Evolutionary conservation across 495 filamentous ascomycete species (phyloP).

Genomic region (Tricharina praecox): DNA sequence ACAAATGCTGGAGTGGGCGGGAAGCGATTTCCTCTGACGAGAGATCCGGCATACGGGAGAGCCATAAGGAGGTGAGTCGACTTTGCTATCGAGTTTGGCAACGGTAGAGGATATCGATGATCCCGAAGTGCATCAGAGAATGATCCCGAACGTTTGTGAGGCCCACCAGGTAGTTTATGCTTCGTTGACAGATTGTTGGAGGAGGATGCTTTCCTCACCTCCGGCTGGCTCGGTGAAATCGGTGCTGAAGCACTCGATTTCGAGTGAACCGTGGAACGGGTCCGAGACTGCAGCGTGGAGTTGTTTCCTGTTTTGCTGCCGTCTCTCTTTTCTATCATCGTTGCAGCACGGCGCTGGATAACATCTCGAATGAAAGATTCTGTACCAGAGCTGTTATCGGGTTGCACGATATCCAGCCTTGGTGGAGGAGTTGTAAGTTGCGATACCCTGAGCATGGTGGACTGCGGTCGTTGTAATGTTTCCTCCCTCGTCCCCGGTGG

Average conservation of each 20-base stretch:
- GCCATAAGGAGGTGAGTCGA: slow-evolving; percentile 39
- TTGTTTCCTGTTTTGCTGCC: background rate
- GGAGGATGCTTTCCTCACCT: background rate
- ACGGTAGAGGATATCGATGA: slow-evolving; percentile 32
- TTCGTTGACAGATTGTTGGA: background rate
- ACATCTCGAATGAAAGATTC: slow-evolving; percentile 23
- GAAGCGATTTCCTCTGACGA: slow-evolving; percentile 67
- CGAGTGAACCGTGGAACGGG: background rate
- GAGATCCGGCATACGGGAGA: slow-evolving; percentile 55
- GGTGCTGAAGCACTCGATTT: slow-evolving; percentile 4
- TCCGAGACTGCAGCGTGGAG: background rate
- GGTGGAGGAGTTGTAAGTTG: slow-evolving; percentile 17
- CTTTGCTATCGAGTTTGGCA: slow-evolving; percentile 26
- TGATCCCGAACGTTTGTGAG: slow-evolving; percentile 56
- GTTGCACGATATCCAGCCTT: slow-evolving; percentile 18
- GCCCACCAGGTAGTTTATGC: slow-evolving; percentile 14
- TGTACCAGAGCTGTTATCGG: slow-evolving; percentile 18
- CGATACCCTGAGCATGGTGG: slow-evolving; percentile 13
- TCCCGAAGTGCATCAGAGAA: slow-evolving; percentile 82
- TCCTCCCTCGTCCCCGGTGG: slow-evolving; percentile 18
- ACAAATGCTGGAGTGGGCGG: slow-evolving; percentile 63
- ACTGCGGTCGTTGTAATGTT: slow-evolving; percentile 9
- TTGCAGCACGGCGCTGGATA: background rate
- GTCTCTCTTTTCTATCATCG: background rate
- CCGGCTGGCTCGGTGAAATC: background rate